phyloP scores from a whole-genome alignment of 108 stramenopile genomes.

The Fistulifera pelliculosa region DNA sequence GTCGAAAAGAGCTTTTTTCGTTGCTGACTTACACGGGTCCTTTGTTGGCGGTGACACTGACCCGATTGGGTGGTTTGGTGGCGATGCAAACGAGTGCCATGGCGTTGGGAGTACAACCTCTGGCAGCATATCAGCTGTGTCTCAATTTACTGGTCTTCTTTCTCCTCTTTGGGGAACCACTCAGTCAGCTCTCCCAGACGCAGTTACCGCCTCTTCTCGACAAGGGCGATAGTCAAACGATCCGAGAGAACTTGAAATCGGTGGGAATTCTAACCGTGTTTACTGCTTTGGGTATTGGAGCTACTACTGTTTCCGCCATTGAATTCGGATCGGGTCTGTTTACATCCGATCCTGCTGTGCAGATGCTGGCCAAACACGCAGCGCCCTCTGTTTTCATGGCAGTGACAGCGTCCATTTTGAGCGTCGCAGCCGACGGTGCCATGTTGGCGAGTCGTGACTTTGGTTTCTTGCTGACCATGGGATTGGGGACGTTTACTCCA shows the following conservation, averaged over 20 bases:
- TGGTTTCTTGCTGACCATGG: slow-evolving; percentile 57
- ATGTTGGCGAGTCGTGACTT: slow-evolving; percentile 69
- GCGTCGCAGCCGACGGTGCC: slow-evolving; percentile 65
- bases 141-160: slow-evolving; percentile 68
- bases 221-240: slow-evolving; percentile 14
- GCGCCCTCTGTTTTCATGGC: slow-evolving; percentile 60
- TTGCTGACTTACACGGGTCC: slow-evolving; percentile 64
- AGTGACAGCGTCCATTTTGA: slow-evolving; percentile 51
- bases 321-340: slow-evolving; percentile 46
- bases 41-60: slow-evolving; percentile 61
- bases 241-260: slow-evolving; percentile 47
- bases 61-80: slow-evolving; percentile 56
- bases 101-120: slow-evolving; percentile 41
- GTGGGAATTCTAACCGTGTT: slow-evolving; percentile 39
- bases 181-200: slow-evolving; percentile 66
- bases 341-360: slow-evolving; percentile 51
- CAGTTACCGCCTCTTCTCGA: slow-evolving; percentile 59
- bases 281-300: slow-evolving; percentile 44
- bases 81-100: slow-evolving; percentile 64
- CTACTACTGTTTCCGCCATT: slow-evolving; percentile 30
- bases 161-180: slow-evolving; percentile 70
- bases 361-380: slow-evolving; percentile 36
- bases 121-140: slow-evolving; percentile 68
- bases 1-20: slow-evolving; percentile 34
- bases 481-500: slow-evolving; percentile 37